Evolutionary conservation across 805 yeast species (phyloP).

Genomic region (Alloascoidea hylecoeti): DNA sequence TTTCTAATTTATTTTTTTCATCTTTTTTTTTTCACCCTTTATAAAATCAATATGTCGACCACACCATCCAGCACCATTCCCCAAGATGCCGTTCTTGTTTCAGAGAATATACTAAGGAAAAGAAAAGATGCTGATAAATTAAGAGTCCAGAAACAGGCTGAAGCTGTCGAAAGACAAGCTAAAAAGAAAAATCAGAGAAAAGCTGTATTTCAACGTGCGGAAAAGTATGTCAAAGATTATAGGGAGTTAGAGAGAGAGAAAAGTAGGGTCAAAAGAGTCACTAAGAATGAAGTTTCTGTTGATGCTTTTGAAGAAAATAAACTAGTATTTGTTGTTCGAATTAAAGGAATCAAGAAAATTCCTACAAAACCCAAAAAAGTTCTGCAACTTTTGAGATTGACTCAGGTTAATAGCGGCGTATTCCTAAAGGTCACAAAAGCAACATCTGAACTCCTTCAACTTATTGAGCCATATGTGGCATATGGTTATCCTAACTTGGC

Average conservation of each 20-base stretch:
- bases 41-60: no score
- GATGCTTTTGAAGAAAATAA: conserved; percentile 91
- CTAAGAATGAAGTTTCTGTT: conserved; percentile 86
- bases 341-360: conserved; percentile 98
- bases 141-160: conserved; percentile 38
- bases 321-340: conserved; percentile 92
- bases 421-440: conserved; percentile 94
- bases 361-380: conserved; percentile 99
- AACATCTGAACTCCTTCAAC: conserved; percentile 79
- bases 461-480: conserved; percentile 94
- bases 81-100: conserved; percentile 10
- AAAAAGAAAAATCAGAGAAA: conserved; percentile 3
- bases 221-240: conserved; percentile 94
- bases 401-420: conserved; percentile 90
- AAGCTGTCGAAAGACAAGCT: conserved; percentile 24
- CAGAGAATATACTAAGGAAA: conserved; percentile 49
- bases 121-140: conserved; percentile 41
- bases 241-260: conserved; percentile 76
- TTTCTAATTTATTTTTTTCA: no score
- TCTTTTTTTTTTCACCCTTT: no score
- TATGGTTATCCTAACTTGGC: conserved; percentile 95
- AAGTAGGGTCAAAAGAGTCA: conserved; percentile 16
- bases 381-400: conserved; percentile 82
- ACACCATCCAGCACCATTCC: conserved; percentile 1
- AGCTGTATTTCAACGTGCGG: conserved; percentile 87